Conservation (phyloP, 805 yeast species). For the Candida maesae region DNA sequence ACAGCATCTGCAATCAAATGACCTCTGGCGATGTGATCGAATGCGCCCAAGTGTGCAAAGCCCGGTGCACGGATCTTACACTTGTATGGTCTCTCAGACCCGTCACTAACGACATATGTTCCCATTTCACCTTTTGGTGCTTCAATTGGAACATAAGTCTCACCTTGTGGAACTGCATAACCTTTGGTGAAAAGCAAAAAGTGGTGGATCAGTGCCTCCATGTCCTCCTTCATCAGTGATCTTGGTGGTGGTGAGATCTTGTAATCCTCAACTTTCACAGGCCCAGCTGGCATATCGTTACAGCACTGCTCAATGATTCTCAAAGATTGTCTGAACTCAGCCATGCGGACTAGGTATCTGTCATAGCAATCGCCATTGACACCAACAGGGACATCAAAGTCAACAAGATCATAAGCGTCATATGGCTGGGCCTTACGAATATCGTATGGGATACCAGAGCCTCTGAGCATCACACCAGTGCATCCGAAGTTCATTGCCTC, state of each 20-base stretch:
- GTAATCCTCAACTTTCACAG: constrained; percentile 86
- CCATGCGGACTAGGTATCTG: constrained; percentile 84
- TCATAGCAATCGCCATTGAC: constrained; percentile 88
- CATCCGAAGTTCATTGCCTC: constrained; percentile 80
- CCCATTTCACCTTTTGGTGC: constrained; percentile 97
- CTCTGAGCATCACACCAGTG: constrained; percentile 88
- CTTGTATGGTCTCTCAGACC: constrained; percentile 85
- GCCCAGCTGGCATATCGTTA: constrained; percentile 89
- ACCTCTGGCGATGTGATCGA: constrained; percentile 83
- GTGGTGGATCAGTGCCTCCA: constrained; percentile 91
- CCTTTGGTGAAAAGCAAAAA: constrained; percentile 86
- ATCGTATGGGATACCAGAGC: constrained; percentile 86
- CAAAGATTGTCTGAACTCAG: constrained; percentile 86
- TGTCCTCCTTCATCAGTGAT: constrained; percentile 79
- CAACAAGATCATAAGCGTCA: constrained; percentile 84
- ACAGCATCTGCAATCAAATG: constrained; percentile 89
- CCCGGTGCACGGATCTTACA: constrained; percentile 96
- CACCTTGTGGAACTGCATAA: constrained; percentile 84
- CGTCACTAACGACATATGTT: constrained; percentile 84
- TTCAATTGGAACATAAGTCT: constrained; percentile 86
- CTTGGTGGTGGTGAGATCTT: constrained; percentile 83
- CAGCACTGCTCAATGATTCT: constrained; percentile 88
- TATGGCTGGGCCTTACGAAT: constrained; percentile 84
- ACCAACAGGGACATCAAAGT: constrained; percentile 85
- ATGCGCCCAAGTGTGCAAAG: constrained; percentile 84